A percentile compares a stretch with the other conserved stretches of the same genome.
Evolutionary conservation across 2,329 filamentous ascomycete species (phyloP).

Genomic region (Colletotrichum sp.): DNA sequence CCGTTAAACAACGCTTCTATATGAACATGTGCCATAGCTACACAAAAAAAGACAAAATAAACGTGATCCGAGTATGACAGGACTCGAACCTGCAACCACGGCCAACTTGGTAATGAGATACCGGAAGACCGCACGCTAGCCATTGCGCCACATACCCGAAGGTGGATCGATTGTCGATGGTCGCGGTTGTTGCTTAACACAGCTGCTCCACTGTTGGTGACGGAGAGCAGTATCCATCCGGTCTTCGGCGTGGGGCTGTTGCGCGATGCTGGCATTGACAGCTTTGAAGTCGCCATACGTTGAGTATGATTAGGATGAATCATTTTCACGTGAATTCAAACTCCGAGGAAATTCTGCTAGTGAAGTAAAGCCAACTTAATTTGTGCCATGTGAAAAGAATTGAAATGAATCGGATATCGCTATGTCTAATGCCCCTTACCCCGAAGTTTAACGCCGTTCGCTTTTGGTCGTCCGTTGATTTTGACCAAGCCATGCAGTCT

Average conservation of each 20-base stretch:
- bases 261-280: not conserved
- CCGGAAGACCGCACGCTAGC: not conserved
- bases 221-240: not conserved
- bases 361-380: not conserved
- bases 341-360: too few species aligned
- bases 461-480: not conserved
- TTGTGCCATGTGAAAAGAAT: not conserved
- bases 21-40: too few species aligned
- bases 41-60: not conserved
- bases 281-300: not conserved
- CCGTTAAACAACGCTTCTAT: not conserved
- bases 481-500: conserved; percentile 13
- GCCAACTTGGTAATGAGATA: not conserved
- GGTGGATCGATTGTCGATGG: not conserved
- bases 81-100: not conserved
- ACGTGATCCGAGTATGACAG: not conserved
- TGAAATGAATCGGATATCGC: not conserved
- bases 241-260: not conserved
- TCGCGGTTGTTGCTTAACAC: not conserved
- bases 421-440: not conserved
- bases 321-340: not conserved
- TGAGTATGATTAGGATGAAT: not conserved
- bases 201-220: not conserved
- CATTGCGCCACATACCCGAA: not conserved
- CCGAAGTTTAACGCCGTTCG: not conserved